Evolutionary conservation across 352 stramenopile species (phyloP), one percentile per base, ranked within the genome.

Genomic region (Pythium biforme): DNA sequence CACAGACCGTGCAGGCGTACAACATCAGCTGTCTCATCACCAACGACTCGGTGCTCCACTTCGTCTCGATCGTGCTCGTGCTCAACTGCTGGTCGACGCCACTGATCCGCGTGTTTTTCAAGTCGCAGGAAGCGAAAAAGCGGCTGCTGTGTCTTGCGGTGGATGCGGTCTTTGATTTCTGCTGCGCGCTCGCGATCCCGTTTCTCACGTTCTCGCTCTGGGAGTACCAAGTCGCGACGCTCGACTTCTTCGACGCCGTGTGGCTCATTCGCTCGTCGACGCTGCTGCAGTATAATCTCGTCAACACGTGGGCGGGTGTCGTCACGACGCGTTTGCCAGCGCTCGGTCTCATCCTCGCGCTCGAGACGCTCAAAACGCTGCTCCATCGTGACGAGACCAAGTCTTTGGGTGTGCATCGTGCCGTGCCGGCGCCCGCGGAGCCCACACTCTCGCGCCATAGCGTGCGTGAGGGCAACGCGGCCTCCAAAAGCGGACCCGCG

Each of bases 71-170:
- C 40, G 41, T 70, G 4, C 46, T 70, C 23, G 56, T 70, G 20
- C 55, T 70, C 56, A 70, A 70, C 29, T 70, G 63, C 50, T 70
- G 63, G 63, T 70, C 63, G 3, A 70, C 63, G 23, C 63, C 63
- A 1, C 23, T 70, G n/a, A 31, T 70, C 4, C 55, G 43, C 6
- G 33, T 61, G 20, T 4, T 53, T 0, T 53, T 71, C 34, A 22
- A 46, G 1, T 48, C 43, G 1, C 39, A 71, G 19, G 54, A 65
- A 19, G 37, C 58, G 26, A 64, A 53, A 22, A 68, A 71, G 37
- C 57, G 67, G 1, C 23, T 71, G 37, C 33, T 70, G 14, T 71
- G 68, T 19, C 54, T 74, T 17, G 54, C 48, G 19, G 31, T 70
- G 8, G 63, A 74, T 48, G 48, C 58, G 17, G 31, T 69, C 9